phyloP scores from a whole-genome alignment of 257 asterid species.

The Salvia splendens region DNA sequence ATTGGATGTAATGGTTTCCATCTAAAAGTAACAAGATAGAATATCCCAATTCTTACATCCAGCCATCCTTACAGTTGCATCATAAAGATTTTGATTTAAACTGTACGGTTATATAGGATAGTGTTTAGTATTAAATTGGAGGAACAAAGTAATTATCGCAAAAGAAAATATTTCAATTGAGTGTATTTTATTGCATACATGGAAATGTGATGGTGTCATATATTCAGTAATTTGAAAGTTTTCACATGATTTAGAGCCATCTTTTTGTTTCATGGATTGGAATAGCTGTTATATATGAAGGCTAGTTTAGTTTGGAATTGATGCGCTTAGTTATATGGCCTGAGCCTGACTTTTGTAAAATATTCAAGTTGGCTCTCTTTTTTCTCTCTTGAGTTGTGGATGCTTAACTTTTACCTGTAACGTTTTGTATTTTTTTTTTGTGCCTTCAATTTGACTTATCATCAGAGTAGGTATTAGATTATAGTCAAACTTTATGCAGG shows the following conservation, averaged over 20 bases:
- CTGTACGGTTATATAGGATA: slow-evolving; percentile 7
- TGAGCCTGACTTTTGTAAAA: not conserved
- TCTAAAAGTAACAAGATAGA: not conserved
- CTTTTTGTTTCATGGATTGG: slow-evolving; percentile 15
- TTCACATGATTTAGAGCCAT: not conserved
- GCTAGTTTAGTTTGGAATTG: slow-evolving; percentile 15
- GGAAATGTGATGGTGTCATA: not conserved
- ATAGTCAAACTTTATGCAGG: slow-evolving; percentile 69
- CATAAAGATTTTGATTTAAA: not conserved
- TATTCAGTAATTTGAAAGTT: not conserved
- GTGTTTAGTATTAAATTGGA: slow-evolving; percentile 8
- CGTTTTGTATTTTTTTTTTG: slow-evolving; percentile 10
- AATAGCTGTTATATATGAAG: not conserved
- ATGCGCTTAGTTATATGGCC: not conserved
- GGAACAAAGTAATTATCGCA: not conserved
- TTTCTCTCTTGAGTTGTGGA: slow-evolving; percentile 1
- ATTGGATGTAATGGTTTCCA: not conserved
- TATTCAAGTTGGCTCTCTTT: slow-evolving; percentile 15
- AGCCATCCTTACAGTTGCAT: slow-evolving; percentile 1
- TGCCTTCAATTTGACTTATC: slow-evolving; percentile 32
- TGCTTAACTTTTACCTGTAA: not conserved
- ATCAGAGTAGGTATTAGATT: slow-evolving; percentile 51
- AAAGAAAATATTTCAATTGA: not conserved
- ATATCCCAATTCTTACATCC: not conserved
- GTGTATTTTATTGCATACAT: not conserved